Evolutionary conservation across 768 basidiomycete species (phyloP).

Genomic region (Phanerodontia chrysosporium): DNA sequence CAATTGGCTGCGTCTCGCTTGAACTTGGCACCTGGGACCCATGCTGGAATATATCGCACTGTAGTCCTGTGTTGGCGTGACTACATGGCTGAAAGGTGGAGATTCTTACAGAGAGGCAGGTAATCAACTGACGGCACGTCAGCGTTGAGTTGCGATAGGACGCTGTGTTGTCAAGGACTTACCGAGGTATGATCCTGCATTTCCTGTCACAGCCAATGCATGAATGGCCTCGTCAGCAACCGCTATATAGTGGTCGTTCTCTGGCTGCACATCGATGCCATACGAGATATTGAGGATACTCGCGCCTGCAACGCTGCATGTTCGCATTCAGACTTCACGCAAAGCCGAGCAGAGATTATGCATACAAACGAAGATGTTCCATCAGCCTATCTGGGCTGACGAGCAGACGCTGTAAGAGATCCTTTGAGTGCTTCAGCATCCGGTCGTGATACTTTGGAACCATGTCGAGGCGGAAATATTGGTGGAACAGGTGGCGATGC

Average conservation of each 20-base stretch:
- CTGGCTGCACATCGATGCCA: constrained; percentile 13
- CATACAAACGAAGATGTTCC: constrained; percentile 12
- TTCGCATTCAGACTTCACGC: background rate
- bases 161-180: constrained; percentile 9
- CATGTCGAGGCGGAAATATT: constrained; percentile 6
- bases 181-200: constrained; percentile 14
- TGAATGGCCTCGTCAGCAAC: constrained; percentile 10
- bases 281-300: constrained; percentile 13
- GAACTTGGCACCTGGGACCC: constrained; percentile 67
- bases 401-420: background rate
- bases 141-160: too few relatives aligned
- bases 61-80: background rate
- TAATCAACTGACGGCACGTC: constrained; percentile 7
- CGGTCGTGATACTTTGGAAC: background rate
- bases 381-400: background rate
- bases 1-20: constrained; percentile 53
- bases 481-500: constrained; percentile 7
- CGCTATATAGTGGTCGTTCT: constrained; percentile 14
- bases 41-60: constrained; percentile 56
- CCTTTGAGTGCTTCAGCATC: background rate
- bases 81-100: background rate
- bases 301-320: constrained; percentile 13
- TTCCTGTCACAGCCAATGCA: constrained; percentile 3
- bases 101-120: constrained; percentile 3
- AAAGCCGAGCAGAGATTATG: background rate